Base-by-base conservation (phyloP, 805 yeast genomes). In the Metschnikowia noctiluminum region DNA sequence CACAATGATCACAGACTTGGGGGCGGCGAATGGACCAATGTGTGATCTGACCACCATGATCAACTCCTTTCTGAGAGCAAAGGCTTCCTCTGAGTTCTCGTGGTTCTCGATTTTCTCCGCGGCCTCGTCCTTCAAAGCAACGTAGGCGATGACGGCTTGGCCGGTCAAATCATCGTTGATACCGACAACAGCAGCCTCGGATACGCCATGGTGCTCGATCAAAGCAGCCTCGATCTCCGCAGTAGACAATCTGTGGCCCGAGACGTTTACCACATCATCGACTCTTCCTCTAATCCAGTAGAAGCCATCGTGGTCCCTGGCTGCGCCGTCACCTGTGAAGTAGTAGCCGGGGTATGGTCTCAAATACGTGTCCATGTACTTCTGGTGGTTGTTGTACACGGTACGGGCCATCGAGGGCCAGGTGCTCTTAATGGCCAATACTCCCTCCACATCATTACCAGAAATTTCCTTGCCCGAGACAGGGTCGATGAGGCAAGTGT, bases 281-380 rank as follows among this genome's bases (percentile, higher is more conserved):
- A 87, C 94, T 71, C 95, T 78, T 48, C 95, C 95, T 61, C 86
- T 68, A 56, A 87, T 86, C 91, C 94, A 87, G 71, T 81, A 84
- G 73, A 80, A 87, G 6, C 95, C 95, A 63, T 87, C 92, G 57
- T 79, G 74, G 64, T 87, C 95, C 63, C 91, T 79, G 15, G 90
- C 92, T 28, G 92, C 94, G 69, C 95, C 95, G 69, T 87, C 96
- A 61, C 96, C 96, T 1, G 94, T 84, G 73, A 87, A 87, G 72
- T 86, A 87, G 65, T 79, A 81, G 42, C 90, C 90, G 43, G 87
- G 87, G 70, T 86, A 87, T 45, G 94, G 92, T 50, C 80, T 83
- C 65, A 86, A 70, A 69, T 87, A 87, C n/a, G 94, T 87, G 60
- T 87, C 95, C 71, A 84, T 69, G 69, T 74, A 87, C 64, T 89